Conservation (phyloP, 225 moss, liverwort and hornwort genomes). For the Anthoceros angustus region DNA sequence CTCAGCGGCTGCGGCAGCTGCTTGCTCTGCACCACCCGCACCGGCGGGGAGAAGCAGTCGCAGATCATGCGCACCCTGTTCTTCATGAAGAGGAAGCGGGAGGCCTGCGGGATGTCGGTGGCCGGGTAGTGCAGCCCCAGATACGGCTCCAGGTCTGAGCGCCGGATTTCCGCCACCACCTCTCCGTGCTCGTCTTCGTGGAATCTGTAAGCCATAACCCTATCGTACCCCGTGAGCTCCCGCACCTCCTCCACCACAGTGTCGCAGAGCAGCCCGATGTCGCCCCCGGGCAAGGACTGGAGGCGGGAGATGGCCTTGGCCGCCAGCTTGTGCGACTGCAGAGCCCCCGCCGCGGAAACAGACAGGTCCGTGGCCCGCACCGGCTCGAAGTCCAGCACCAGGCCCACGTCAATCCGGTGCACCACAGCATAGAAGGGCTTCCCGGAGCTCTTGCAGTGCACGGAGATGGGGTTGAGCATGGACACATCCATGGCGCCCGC, state of each 20-base stretch:
- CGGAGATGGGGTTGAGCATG: slow-evolving; percentile 4
- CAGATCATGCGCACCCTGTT: neutral
- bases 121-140: slow-evolving; percentile 1
- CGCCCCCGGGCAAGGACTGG: neutral
- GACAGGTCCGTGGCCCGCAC: neutral
- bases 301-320: slow-evolving; percentile 5
- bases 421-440: slow-evolving; percentile 1
- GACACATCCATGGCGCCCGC: neutral
- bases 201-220: slow-evolving; percentile 4
- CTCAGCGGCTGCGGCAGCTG: slow-evolving; percentile 1
- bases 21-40: slow-evolving; percentile 1
- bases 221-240: neutral
- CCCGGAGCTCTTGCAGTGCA: slow-evolving; percentile 3
- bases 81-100: slow-evolving; percentile 1
- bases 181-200: slow-evolving; percentile 2
- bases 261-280: slow-evolving; percentile 1
- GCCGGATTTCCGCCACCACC: neutral
- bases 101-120: slow-evolving; percentile 4
- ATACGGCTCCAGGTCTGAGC: neutral
- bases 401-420: slow-evolving; percentile 4
- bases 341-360: neutral
- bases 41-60: slow-evolving; percentile 3
- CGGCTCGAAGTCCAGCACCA: slow-evolving; percentile 1
- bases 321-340: slow-evolving; percentile 3
- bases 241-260: neutral